Evolutionary conservation across 345 rosid genomes (phyloP), one percentile per base, ranked within the genome.

Genomic region (Aquilaria malaccensis): DNA sequence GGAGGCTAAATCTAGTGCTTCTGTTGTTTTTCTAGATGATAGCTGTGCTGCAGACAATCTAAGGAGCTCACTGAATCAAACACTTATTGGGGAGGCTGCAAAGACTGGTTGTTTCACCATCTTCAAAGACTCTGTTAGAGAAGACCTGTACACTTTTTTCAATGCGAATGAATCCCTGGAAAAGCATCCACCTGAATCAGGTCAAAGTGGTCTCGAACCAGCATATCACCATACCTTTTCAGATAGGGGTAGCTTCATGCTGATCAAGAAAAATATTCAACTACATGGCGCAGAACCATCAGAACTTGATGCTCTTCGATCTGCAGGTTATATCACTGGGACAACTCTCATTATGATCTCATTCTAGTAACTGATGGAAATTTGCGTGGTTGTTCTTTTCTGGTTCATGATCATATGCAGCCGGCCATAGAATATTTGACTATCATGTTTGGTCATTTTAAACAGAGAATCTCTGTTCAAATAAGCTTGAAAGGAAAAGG

Each of bases 121-220:
- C 56, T 53, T 69, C 9, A 58, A 53, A 30, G 87, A 78, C 77
- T 69, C 77, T 50, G 73, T 37, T 15, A 85, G 88, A 71, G 77
- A 85, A 67, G 90, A 81, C 56, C 80, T 86, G 57, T 80, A 81
- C 70, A 77, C 81, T 3, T 88, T 85, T 69, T 80, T 72, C 65
- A 81, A 76, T 65, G 56, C 72, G 37, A 77, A 75, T 58, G 80
- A 72, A 65, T 65, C 71, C 7, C 64, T 56, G 61, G 60, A 59
- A 51, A 77, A 69, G 64, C 62, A 79, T 64, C 61, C 72, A 54
- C 56, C 66, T 37, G 7, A 37, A 37, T 37, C 43, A 43, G 74
- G 63, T 51, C 54, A 78, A 58, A 55, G 62, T 52, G 79, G 73
- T 65, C 56, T 73, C 30, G 76, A 73, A 56, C 63, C 79, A 52